phyloP scores from a whole-genome alignment of 306 rosid genomes.

The Morella rubra region DNA sequence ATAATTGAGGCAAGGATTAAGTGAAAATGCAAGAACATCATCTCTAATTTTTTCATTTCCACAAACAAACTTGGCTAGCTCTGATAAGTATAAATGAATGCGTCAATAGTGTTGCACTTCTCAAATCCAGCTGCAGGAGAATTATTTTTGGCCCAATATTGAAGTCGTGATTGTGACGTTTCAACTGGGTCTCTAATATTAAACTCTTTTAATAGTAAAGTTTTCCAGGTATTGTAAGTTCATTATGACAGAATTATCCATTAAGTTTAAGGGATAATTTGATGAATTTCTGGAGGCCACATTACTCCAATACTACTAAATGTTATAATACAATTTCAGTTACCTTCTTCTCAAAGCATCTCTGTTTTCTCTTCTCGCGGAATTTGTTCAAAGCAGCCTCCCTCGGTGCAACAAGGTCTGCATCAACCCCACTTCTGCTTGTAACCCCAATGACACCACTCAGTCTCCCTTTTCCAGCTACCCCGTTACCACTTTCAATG shows the following conservation, averaged over 20 bases:
- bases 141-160: not conserved
- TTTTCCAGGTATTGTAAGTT: not conserved
- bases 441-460: not conserved
- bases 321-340: not conserved
- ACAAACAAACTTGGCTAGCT: not conserved
- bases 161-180: not conserved
- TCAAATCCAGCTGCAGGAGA: not conserved
- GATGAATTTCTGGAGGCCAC: not conserved
- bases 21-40: not conserved
- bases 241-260: not conserved
- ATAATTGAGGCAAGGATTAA: not conserved
- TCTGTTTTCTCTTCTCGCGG: conserved; percentile 49
- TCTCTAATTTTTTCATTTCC: not conserved
- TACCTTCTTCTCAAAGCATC: conserved; percentile 61
- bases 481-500: conserved; percentile 4
- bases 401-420: conserved; percentile 23
- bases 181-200: not conserved
- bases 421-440: not conserved
- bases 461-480: not conserved
- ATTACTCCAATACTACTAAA: not conserved
- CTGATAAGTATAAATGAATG: not conserved
- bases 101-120: not conserved
- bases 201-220: not conserved
- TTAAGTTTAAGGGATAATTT: not conserved
- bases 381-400: conserved; percentile 47